Evolutionary conservation across 495 filamentous ascomycete species (phyloP).

Genomic region (Tuber calosporum): DNA sequence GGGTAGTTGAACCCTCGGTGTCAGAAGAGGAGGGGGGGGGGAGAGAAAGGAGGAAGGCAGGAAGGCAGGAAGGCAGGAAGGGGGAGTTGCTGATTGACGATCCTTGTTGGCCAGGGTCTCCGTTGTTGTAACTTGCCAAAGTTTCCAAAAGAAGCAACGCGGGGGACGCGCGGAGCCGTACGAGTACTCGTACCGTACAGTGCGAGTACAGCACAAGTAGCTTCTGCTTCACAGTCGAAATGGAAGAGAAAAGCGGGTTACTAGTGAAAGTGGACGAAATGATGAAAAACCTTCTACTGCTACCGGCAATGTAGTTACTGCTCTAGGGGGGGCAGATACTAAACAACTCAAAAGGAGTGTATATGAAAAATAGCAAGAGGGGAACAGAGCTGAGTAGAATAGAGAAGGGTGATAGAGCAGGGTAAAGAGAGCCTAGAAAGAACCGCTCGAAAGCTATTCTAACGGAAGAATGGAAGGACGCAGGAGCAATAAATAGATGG

Average conservation of each 20-base stretch:
- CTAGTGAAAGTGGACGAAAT: neutral
- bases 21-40: conserved; percentile 14
- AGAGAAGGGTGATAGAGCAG: neutral
- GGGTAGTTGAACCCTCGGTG: neutral
- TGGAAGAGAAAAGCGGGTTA: neutral
- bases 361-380: neutral
- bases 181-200: too few species aligned
- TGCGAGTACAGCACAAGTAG: too few species aligned
- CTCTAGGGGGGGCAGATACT: neutral
- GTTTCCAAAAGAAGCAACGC: conserved; percentile 29
- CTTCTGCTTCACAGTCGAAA: conserved; percentile 1
- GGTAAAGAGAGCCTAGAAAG: neutral
- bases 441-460: neutral
- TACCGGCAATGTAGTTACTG: neutral
- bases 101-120: conserved; percentile 20
- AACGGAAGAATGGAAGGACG: conserved; percentile 3
- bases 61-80: neutral
- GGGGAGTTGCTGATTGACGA: conserved; percentile 29
- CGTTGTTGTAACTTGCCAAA: conserved; percentile 11
- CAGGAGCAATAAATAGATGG: conserved; percentile 3
- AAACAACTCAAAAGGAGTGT: neutral
- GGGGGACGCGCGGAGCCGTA: conserved; percentile 24
- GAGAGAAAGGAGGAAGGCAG: conserved; percentile 4
- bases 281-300: neutral
- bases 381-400: neutral